Conservation (phyloP, 2,329 filamentous ascomycete genomes). For the Fusarium circinatum region DNA sequence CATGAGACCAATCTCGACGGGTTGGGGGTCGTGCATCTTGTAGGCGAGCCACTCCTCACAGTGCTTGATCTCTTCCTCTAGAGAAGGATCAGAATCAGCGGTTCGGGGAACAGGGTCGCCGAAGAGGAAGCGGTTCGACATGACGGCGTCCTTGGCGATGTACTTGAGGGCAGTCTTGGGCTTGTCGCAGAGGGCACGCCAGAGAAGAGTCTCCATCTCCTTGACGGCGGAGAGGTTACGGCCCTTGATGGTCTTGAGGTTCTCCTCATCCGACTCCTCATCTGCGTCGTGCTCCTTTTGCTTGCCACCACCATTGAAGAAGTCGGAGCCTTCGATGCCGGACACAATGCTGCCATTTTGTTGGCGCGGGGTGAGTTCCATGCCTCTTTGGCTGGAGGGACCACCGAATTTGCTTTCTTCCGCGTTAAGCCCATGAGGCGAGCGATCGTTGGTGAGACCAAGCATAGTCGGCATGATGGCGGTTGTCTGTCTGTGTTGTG, state of each 20-base stretch:
- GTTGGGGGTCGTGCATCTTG: conserved; percentile 45
- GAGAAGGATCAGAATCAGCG: conserved; percentile 42
- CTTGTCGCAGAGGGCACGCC: conserved; percentile 46
- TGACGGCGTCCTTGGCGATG: conserved; percentile 43
- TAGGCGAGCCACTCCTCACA: conserved; percentile 45
- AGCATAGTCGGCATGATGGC: conserved; percentile 45
- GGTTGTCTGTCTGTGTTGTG: not conserved
- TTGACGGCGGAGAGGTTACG: conserved; percentile 42
- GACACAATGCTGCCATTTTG: conserved; percentile 32
- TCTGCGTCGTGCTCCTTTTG: conserved; percentile 38
- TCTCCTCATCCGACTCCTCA: conserved; percentile 41
- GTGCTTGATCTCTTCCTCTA: conserved; percentile 42
- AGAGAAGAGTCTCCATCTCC: conserved; percentile 46
- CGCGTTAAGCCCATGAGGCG: conserved; percentile 36
- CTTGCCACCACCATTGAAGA: conserved; percentile 40
- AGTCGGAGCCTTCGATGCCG: conserved; percentile 39
- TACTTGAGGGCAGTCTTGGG: conserved; percentile 44
- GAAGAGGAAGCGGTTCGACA: conserved; percentile 45
- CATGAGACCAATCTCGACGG: conserved; percentile 44
- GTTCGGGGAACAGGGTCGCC: conserved; percentile 38
- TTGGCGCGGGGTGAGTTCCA: conserved; percentile 33
- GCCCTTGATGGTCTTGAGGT: conserved; percentile 44
- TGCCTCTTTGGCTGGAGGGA: conserved; percentile 23
- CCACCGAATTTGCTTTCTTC: conserved; percentile 29
- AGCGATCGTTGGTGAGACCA: conserved; percentile 42